Base-by-base conservation (phyloP, 1,139 yeast species). In the Entelexis paramagnoliae region DNA sequence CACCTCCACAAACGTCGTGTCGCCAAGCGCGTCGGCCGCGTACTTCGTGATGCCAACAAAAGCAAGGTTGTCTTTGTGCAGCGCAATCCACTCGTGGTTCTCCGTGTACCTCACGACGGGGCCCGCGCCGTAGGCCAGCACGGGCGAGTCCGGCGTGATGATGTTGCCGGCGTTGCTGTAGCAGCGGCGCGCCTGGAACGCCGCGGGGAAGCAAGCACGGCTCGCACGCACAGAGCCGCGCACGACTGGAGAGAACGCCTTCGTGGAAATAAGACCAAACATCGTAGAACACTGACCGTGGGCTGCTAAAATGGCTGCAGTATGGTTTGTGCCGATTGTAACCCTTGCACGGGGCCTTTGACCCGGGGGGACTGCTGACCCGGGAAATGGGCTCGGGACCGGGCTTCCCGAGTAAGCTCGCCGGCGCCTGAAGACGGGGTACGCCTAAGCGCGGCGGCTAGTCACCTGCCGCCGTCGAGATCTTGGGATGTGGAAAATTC, bases 11-110 rank as follows among this genome's bases (percentile, higher is more conserved):
- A 76, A 91, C 17, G 97, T 93, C 51, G 95, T 94, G 70, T 91
- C 99, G 46, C 98, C 98, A 57, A 91, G 77, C n/a, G 98, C 95
- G 64, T 89, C 96, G 42, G 96, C 83, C 33, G 99, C 99, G 67
- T 91, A 89, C 63, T 78, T 80, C 56, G 98, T 89, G 68, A 91
- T 88, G 36, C 99, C 99, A 36, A 91, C 74, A 62, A 83, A 88
- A 2, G 93, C 71, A 17, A 81, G 74, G 55, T 87, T 86, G 68
- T 89, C 96, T 34, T 77, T 76, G 66, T 85, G 93, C 49, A 81
- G 74, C 2, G 95, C 91, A 56, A 93, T 72, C 96, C 97, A 91
- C 72, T 91, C 99, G 72, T 91, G 99, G 65, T 91, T 96, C 51
- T 75, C 72, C 17, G 98, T 86, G 73, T 79, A 89, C 68, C 78